phyloP scores from a whole-genome alignment of 768 basidiomycete species.

The Porpolomopsis calyptriformis region DNA sequence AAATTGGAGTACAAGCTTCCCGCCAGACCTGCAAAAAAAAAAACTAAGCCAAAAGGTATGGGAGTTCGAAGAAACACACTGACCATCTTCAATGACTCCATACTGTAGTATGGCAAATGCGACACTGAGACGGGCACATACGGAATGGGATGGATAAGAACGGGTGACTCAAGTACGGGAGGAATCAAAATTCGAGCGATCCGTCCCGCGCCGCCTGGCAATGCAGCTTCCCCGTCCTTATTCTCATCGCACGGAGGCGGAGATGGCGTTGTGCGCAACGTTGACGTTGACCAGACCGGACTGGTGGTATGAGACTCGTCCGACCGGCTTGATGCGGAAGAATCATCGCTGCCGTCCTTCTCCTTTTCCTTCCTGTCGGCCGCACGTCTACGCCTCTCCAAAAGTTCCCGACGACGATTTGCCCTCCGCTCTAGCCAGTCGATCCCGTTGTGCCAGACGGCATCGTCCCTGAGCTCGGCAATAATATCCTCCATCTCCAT shows the following conservation, averaged over 20 bases:
- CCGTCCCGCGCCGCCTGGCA: constrained; percentile 6
- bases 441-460: constrained; percentile 63
- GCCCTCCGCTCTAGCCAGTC: constrained; percentile 50
- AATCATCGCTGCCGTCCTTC: constrained; percentile 35
- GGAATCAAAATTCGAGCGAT: constrained; percentile 33
- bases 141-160: constrained; percentile 55
- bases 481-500: constrained; percentile 58
- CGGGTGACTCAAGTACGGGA: constrained; percentile 54
- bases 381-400: constrained; percentile 17
- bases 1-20: constrained; percentile 61
- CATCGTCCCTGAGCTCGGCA: constrained; percentile 44
- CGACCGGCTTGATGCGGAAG: constrained; percentile 30
- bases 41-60: constrained; percentile 4
- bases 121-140: constrained; percentile 49
- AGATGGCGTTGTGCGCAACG: constrained; percentile 68
- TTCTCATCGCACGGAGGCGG: constrained; percentile 44
- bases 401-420: constrained; percentile 23
- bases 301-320: constrained; percentile 53
- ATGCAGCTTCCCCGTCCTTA: constrained; percentile 22
- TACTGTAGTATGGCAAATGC: constrained; percentile 46
- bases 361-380: constrained; percentile 17
- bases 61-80: constrained; percentile 1
- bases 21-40: constrained; percentile 47
- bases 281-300: constrained; percentile 64
- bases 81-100: constrained; percentile 49